Evolutionary conservation across 768 basidiomycete genomes (phyloP).

Genomic region (Agrocybe praecox): DNA sequence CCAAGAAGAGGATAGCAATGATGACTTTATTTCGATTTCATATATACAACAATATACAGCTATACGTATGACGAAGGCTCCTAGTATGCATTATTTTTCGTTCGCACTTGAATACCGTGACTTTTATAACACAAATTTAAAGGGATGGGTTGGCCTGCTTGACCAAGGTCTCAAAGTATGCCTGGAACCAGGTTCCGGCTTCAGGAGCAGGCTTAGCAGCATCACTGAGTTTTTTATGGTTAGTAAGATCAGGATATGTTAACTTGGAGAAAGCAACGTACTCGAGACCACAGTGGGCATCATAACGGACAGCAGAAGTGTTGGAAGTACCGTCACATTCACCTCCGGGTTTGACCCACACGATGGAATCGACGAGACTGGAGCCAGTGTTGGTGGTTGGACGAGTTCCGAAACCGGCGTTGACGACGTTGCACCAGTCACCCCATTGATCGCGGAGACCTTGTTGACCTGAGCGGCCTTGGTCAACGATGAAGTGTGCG

Average conservation of each 20-base stretch:
- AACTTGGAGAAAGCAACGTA: conserved; percentile 28
- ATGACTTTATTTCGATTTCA: too few species aligned
- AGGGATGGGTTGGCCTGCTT: conserved; percentile 54
- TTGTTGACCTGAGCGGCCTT: conserved; percentile 65
- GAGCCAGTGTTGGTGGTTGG: conserved; percentile 60
- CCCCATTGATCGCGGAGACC: conserved; percentile 63
- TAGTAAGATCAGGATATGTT: not conserved
- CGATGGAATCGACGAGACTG: conserved; percentile 58
- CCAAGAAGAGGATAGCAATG: too few species aligned
- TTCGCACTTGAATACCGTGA: too few species aligned
- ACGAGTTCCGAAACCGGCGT: conserved; percentile 62
- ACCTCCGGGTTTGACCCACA: conserved; percentile 72
- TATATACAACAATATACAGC: not conserved
- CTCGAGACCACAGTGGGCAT: conserved; percentile 50
- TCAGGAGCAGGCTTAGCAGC: conserved; percentile 59
- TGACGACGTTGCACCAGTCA: conserved; percentile 71
- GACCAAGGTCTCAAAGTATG: conserved; percentile 62
- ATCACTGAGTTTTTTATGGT: conserved; percentile 36
- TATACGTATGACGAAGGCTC: not conserved
- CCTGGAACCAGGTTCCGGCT: conserved; percentile 70
- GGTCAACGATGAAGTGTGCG: conserved; percentile 68
- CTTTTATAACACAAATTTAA: conserved; percentile 25
- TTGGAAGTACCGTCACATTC: conserved; percentile 66
- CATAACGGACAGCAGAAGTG: conserved; percentile 54
- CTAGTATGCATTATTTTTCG: not conserved